Evolutionary conservation across 768 basidiomycete genomes (phyloP), one percentile per base, ranked within the genome.

Genomic region (Macrolepiota fuliginosa): DNA sequence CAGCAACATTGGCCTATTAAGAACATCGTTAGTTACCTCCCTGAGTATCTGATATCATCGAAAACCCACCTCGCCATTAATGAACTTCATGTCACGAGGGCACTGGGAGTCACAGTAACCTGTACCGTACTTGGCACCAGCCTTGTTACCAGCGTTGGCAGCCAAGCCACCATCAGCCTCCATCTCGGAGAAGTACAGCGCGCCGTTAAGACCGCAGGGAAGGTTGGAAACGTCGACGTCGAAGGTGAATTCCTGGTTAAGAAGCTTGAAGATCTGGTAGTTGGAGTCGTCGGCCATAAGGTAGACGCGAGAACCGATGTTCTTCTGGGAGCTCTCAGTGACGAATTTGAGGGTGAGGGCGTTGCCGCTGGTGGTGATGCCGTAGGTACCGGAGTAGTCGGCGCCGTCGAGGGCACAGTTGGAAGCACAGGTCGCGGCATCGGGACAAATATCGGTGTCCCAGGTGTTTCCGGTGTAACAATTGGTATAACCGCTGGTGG

Each of bases 191-290:
- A 63, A 63, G 53, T 63, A 63, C 3, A 63, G 46, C 13, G 62
- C 56, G 10, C 62, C 62, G 52, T 63, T 63, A 15, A 63, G 56
- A 54, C 62, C 62, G 32, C 62, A 63, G 27, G 62, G 62, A 54
- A 63, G 62, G 29, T 54, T 39, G 52, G 62, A 63, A 29, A 63
- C 62, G 24, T 63, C 62, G 22, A 63, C 62, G 42, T 63, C 62
- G 52, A 63, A 63, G 12, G 62, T 63, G 57, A 63, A 63, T 51
- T 63, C 62, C 29, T 63, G 52, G 62, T 63, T 63, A 1, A 63
- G 22, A 29, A 50, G 40, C 10, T 63, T 54, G 62, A 63, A 63
- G 0, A 63, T 63, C 57, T 63, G 3, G 42, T 63, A 63, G 35
- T 59, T 39, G 51, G 62, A 32, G 15, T 63, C 62, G 50, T 54